These are phyloP conservation scores for Cryptococcus floricola DNA, from an alignment of 1,284 basidiomycete species.

Conservation along the genomic window DNA sequence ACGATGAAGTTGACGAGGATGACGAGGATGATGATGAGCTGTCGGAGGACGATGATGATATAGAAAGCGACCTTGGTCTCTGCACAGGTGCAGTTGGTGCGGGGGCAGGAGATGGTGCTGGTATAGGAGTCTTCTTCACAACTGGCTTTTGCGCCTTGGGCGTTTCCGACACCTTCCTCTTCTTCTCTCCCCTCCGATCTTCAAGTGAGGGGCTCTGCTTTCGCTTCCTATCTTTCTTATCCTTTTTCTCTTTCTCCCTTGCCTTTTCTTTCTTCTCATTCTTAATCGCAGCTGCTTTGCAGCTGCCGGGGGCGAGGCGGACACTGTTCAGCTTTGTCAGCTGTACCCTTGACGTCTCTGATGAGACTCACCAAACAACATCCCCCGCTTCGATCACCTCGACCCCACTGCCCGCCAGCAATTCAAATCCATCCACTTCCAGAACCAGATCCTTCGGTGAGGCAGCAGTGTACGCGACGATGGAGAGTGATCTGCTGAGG, in stretches of 20 bases:
- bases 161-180: too few relatives aligned
- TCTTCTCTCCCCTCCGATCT: too few relatives aligned
- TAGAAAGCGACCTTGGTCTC: constrained; percentile 5
- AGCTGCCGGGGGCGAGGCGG: constrained; percentile 15
- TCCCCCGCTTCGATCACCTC: constrained; percentile 36
- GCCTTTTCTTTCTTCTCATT: background rate
- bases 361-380: constrained; percentile 41
- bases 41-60: constrained; percentile 15
- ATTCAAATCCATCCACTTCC: constrained; percentile 49
- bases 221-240: background rate
- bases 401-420: constrained; percentile 33
- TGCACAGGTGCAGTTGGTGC: background rate
- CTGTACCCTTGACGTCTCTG: background rate
- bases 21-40: constrained; percentile 24
- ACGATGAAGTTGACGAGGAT: constrained; percentile 14
- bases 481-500: constrained; percentile 22
- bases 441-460: constrained; percentile 26
- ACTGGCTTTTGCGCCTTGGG: background rate
- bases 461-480: constrained; percentile 10
- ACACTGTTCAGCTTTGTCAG: background rate
- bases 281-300: constrained; percentile 1
- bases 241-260: background rate
- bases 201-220: background rate
- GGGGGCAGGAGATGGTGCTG: background rate
- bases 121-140: background rate